phyloP scores from a whole-genome alignment of 2,329 filamentous ascomycete genomes.

The Raffaelea deltoideospora region DNA sequence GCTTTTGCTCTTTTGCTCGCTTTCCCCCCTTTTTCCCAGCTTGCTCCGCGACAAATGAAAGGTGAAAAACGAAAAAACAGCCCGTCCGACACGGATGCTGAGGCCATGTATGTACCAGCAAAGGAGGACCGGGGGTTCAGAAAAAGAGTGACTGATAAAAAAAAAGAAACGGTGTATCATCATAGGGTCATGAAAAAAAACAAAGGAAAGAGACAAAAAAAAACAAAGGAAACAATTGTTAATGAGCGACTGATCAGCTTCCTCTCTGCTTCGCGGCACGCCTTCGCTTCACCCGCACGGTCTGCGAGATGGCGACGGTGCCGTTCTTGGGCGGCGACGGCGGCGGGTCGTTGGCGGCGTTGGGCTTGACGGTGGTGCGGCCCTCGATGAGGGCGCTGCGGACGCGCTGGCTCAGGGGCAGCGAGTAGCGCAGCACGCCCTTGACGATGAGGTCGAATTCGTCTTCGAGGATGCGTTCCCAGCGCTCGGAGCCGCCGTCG shows the following conservation, averaged over 20 bases:
- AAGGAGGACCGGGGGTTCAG: no score
- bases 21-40: background rate
- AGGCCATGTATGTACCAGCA: no score
- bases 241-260: background rate
- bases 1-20: background rate
- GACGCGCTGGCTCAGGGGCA: constrained; percentile 45
- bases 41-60: no score
- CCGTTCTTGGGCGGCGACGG: constrained; percentile 21
- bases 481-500: constrained; percentile 67
- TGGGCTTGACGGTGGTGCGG: constrained; percentile 44
- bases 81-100: no score
- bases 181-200: constrained; percentile 2
- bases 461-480: constrained; percentile 81
- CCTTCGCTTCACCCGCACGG: no score
- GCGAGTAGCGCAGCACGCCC: constrained; percentile 72
- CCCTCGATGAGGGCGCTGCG: constrained; percentile 46
- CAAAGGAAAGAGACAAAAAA: constrained; percentile 4
- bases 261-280: no score
- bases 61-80: no score
- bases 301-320: constrained; percentile 14
- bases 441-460: constrained; percentile 89
- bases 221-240: background rate
- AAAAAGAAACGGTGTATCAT: constrained; percentile 1
- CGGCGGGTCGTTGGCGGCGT: constrained; percentile 44
- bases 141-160: no score